Conservation (phyloP, 2,329 filamentous ascomycete genomes). For the Leptographium flavum region DNA sequence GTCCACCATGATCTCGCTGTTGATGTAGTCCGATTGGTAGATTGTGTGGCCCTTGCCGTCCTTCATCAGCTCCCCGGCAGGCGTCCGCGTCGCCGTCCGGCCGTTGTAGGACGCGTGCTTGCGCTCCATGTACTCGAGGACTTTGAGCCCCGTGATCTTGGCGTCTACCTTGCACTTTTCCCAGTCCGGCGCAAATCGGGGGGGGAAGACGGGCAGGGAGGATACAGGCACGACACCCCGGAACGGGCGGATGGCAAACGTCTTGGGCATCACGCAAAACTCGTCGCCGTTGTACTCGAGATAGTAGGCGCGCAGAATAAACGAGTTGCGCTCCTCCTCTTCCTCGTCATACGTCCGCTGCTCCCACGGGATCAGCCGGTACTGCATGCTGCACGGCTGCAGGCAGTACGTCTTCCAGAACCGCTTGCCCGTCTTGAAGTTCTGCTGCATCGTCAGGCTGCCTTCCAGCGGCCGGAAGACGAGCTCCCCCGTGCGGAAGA, state of each 20-base stretch:
- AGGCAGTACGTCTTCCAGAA: slow-evolving; percentile 3
- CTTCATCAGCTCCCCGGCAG: slow-evolving; percentile 9
- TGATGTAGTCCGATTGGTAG: slow-evolving; percentile 10
- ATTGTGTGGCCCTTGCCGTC: not conserved
- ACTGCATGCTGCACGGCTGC: not conserved
- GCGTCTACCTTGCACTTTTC: not conserved
- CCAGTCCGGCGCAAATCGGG: slow-evolving; percentile 1
- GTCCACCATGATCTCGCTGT: slow-evolving; percentile 15
- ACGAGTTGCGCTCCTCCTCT: not conserved
- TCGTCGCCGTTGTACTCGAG: slow-evolving; percentile 6
- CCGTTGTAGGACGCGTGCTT: slow-evolving; percentile 25
- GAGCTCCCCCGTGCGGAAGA: slow-evolving; percentile 9
- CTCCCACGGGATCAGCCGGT: not conserved
- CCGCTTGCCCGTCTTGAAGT: slow-evolving; percentile 6
- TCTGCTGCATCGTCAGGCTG: not conserved
- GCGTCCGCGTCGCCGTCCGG: slow-evolving; percentile 26
- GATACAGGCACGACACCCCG: not conserved
- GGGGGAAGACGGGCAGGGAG: slow-evolving; percentile 3
- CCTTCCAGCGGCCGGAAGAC: slow-evolving; percentile 6
- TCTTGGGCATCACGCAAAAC: slow-evolving; percentile 1
- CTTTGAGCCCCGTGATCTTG: not conserved
- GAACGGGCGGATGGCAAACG: slow-evolving; percentile 2
- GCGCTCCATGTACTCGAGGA: slow-evolving; percentile 17
- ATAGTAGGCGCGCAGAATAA: slow-evolving; percentile 3
- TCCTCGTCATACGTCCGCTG: not conserved